Evolutionary conservation across 2,329 filamentous ascomycete genomes (phyloP).

Genomic region (Diaporthe vexans): DNA sequence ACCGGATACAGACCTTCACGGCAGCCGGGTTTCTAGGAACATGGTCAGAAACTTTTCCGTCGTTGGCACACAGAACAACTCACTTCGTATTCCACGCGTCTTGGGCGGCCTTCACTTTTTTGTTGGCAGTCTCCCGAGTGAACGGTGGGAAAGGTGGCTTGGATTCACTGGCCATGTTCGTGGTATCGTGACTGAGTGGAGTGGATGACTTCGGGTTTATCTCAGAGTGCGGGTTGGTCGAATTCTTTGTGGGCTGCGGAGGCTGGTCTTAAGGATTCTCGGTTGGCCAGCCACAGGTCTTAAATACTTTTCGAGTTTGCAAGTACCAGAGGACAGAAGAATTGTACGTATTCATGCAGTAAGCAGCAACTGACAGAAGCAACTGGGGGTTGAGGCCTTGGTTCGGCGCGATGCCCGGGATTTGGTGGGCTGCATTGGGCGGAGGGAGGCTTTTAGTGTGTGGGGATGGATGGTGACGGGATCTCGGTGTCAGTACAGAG

Average conservation of each 20-base stretch:
- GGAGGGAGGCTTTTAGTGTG: slow-evolving; percentile 13
- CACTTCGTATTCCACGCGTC: slow-evolving; percentile 86
- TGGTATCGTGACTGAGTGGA: neutral
- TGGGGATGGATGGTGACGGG: slow-evolving; percentile 2
- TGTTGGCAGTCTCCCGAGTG: slow-evolving; percentile 76
- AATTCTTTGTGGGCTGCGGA: neutral
- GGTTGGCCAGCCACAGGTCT: neutral
- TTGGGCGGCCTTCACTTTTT: slow-evolving; percentile 88
- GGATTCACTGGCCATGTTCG: slow-evolving; percentile 45
- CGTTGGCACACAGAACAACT: slow-evolving; percentile 39
- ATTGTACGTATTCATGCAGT: neutral
- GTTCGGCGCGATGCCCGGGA: slow-evolving; percentile 13
- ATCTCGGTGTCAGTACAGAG: slow-evolving; percentile 11
- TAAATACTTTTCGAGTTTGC: neutral
- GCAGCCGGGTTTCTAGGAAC: slow-evolving; percentile 69
- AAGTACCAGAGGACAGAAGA: neutral
- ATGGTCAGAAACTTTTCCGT: neutral
- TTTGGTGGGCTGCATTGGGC: slow-evolving; percentile 12
- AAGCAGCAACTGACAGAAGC: neutral
- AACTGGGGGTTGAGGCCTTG: neutral
- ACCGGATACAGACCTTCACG: slow-evolving; percentile 62
- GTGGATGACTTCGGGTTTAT: neutral
- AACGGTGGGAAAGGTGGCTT: slow-evolving; percentile 77
- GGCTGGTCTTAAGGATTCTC: neutral
- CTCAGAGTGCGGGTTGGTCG: neutral